These are phyloP conservation scores for Sporothrix brasiliensis DNA, from an alignment of 2,329 filamentous ascomycete species.

Conservation along the genomic window DNA sequence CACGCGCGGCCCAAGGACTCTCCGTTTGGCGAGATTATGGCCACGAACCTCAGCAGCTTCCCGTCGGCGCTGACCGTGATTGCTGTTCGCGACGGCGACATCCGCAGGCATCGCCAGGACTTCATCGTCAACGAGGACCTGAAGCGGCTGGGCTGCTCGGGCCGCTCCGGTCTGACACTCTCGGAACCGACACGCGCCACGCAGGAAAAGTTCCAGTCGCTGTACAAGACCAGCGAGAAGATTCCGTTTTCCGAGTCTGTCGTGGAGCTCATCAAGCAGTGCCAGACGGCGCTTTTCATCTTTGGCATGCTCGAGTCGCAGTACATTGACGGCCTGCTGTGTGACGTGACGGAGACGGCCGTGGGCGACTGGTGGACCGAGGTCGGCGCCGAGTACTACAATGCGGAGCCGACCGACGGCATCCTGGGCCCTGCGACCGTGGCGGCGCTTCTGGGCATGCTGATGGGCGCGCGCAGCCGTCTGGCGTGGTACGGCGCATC, in stretches of 20 bases:
- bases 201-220: constrained; percentile 85
- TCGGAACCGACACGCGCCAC: constrained; percentile 77
- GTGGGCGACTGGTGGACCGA: constrained; percentile 96
- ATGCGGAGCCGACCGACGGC: constrained; percentile 88
- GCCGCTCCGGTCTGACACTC: constrained; percentile 81
- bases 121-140: constrained; percentile 95
- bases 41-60: constrained; percentile 90
- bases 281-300: constrained; percentile 82
- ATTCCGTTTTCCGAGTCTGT: constrained; percentile 78
- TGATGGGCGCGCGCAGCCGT: constrained; percentile 88
- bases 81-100: constrained; percentile 81
- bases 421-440: constrained; percentile 92
- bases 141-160: constrained; percentile 89
- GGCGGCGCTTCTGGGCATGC: constrained; percentile 79
- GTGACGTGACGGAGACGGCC: constrained; percentile 87
- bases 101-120: constrained; percentile 74
- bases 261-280: constrained; percentile 85
- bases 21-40: constrained; percentile 80
- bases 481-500: constrained; percentile 82
- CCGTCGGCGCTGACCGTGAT: constrained; percentile 93
- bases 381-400: constrained; percentile 88
- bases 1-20: constrained; percentile 85
- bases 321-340: constrained; percentile 89
- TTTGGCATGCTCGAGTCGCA: constrained; percentile 86
- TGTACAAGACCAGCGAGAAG: constrained; percentile 85